phyloP scores from a whole-genome alignment of 169 alveolate species.

The Condylostoma magnum region DNA sequence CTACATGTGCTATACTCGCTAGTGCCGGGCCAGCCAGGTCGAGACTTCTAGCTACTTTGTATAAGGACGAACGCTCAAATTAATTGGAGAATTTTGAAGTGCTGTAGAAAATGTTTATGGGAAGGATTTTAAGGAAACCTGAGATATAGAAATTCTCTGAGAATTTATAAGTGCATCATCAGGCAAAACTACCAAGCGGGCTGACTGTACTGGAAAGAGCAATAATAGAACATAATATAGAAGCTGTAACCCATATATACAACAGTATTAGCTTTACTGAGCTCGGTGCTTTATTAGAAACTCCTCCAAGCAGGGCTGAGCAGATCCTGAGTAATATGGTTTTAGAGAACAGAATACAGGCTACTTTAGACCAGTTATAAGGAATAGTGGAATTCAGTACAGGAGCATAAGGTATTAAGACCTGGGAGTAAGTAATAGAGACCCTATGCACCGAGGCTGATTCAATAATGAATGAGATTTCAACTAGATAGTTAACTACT shows the following conservation, averaged over 20 bases:
- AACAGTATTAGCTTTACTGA: slow-evolving; percentile 53
- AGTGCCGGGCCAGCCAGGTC: slow-evolving; percentile 70
- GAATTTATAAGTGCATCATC: slow-evolving; percentile 53
- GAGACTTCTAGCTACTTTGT: slow-evolving; percentile 53
- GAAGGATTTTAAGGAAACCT: slow-evolving; percentile 47
- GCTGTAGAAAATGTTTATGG: slow-evolving; percentile 55
- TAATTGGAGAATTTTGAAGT: slow-evolving; percentile 53
- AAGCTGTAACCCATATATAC: slow-evolving; percentile 64
- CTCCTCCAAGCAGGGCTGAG: slow-evolving; percentile 46
- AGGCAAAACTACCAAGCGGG: slow-evolving; percentile 48
- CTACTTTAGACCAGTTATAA: slow-evolving; percentile 47
- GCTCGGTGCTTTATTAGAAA: slow-evolving; percentile 53
- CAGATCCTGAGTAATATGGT: slow-evolving; percentile 52
- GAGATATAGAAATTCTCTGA: slow-evolving; percentile 53
- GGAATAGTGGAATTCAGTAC: slow-evolving; percentile 30
- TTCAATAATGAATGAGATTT: too few relatives aligned
- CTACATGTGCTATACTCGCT: slow-evolving; percentile 65
- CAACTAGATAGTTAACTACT: too few relatives aligned
- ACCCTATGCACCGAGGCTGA: too few relatives aligned
- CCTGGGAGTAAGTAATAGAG: slow-evolving; percentile 18
- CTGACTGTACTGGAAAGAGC: slow-evolving; percentile 67
- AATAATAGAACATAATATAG: slow-evolving; percentile 64
- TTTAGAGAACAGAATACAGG: slow-evolving; percentile 57
- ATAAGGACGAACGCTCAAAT: slow-evolving; percentile 55
- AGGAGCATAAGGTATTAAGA: slow-evolving; percentile 8